Evolutionary conservation across 495 filamentous ascomycete species (phyloP).

Genomic region (Penicillium manginii): DNA sequence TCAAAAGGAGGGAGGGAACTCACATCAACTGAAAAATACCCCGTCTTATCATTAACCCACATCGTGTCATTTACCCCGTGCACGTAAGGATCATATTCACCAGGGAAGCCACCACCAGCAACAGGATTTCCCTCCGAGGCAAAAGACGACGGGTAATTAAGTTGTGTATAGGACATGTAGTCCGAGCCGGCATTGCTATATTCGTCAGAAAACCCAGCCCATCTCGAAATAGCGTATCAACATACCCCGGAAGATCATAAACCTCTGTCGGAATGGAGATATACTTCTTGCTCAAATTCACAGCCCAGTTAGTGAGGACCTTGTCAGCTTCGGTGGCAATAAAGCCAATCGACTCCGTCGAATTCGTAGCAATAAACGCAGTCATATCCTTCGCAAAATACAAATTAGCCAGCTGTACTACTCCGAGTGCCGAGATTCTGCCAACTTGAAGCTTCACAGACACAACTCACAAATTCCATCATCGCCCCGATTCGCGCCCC

Average conservation of each 20-base stretch:
- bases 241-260: conserved; percentile 17
- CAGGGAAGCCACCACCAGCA: conserved; percentile 9
- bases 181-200: conserved; percentile 14
- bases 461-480: conserved; percentile 24
- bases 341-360: conserved; percentile 19
- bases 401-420: background rate
- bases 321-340: conserved; percentile 15
- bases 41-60: conserved; percentile 16
- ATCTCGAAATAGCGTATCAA: background rate
- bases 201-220: conserved; percentile 1
- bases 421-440: no score
- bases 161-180: conserved; percentile 20
- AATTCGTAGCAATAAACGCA: conserved; percentile 12
- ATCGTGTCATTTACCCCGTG: conserved; percentile 13
- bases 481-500: conserved; percentile 15
- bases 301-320: conserved; percentile 16
- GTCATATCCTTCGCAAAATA: conserved; percentile 14
- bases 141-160: conserved; percentile 19
- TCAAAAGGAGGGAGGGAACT: conserved; percentile 3
- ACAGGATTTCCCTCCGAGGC: conserved; percentile 19
- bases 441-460: no score
- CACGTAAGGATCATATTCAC: conserved; percentile 18
- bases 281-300: conserved; percentile 13
- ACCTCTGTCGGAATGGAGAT: conserved; percentile 16
- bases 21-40: conserved; percentile 19